Conservation (phyloP, 1,284 basidiomycete species). For the Malassezia arunalokei region DNA sequence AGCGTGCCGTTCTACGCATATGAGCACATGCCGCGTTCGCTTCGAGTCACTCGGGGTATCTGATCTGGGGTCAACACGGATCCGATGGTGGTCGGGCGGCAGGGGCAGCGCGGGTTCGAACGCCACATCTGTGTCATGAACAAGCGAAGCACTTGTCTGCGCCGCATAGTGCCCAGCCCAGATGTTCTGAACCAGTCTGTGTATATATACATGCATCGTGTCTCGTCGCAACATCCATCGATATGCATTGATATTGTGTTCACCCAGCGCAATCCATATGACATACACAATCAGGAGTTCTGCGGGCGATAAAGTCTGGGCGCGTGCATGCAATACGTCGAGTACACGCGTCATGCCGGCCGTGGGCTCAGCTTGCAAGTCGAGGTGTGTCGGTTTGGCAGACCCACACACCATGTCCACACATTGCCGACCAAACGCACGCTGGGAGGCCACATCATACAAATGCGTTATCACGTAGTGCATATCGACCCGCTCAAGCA, state of each 20-base stretch:
- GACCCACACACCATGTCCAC: neutral
- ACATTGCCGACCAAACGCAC: neutral
- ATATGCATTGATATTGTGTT: constrained; percentile 12
- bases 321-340: neutral
- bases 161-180: constrained; percentile 43
- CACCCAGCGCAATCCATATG: constrained; percentile 62
- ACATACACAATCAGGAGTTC: constrained; percentile 66
- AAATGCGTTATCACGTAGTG: neutral
- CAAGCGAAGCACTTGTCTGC: constrained; percentile 2
- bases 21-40: constrained; percentile 2
- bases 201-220: constrained; percentile 9
- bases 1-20: constrained; percentile 45
- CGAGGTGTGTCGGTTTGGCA: neutral
- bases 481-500: neutral
- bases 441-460: neutral
- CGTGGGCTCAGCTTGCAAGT: neutral
- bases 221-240: constrained; percentile 8
- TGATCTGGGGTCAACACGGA: neutral
- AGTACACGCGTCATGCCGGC: neutral
- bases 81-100: neutral
- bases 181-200: constrained; percentile 38
- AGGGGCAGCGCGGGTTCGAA: constrained; percentile 8
- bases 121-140: neutral
- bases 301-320: constrained; percentile 60
- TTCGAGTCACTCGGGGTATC: constrained; percentile 8